Conservation (phyloP, 306 rosid species). For the Biancaea sappan region DNA sequence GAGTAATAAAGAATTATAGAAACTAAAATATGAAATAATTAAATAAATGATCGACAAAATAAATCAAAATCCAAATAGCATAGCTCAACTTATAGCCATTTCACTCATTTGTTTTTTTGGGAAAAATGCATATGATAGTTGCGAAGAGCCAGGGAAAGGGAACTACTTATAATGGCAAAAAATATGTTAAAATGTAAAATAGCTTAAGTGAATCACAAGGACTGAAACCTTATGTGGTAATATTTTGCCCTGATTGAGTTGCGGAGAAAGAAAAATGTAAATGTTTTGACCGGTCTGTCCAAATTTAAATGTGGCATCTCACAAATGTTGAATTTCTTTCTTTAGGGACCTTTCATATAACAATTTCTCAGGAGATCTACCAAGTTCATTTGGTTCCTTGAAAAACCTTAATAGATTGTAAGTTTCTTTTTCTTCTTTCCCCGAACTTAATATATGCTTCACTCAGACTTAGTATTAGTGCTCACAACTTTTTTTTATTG, state of each 20-base stretch:
- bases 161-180: neutral
- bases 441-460: constrained; percentile 16
- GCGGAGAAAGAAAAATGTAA: neutral
- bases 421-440: constrained; percentile 35
- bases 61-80: neutral
- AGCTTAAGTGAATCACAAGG: constrained; percentile 10
- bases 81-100: neutral
- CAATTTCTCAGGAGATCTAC: constrained; percentile 84
- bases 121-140: neutral
- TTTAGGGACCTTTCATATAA: constrained; percentile 87
- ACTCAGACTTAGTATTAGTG: neutral
- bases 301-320: constrained; percentile 21
- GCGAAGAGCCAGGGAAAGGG: neutral
- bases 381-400: constrained; percentile 88
- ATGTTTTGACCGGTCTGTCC: constrained; percentile 13
- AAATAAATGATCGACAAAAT: neutral
- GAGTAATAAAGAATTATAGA: constrained; percentile 11
- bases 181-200: neutral
- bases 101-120: constrained; percentile 5
- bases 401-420: constrained; percentile 65
- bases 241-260: neutral
- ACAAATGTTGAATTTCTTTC: constrained; percentile 23
- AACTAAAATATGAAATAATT: neutral
- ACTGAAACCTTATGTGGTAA: neutral
- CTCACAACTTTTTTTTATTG: neutral